Evolutionary conservation across 2,329 filamentous ascomycete genomes (phyloP), one percentile per base, ranked within the genome.

Genomic region (Blastomyces emzantsi): DNA sequence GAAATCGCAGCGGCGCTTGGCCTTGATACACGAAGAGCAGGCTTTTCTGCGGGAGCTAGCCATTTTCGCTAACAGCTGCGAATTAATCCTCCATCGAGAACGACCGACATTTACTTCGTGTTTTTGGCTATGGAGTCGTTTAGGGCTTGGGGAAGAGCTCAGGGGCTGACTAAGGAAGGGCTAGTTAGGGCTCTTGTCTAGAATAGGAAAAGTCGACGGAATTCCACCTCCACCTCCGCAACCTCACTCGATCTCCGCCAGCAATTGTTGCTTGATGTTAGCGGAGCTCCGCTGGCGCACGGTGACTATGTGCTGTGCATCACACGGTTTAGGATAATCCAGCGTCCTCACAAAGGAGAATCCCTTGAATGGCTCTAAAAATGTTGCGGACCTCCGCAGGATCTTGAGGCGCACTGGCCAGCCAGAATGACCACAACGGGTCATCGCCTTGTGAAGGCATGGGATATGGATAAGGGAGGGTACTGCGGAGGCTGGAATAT

Each of bases 1-100:
- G n/a, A 45, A 36, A 47, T 59, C 56, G 36, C 36, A 59, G 22
- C 17, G 36, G 30, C 56, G 56, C 25, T 45, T 59, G 17, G 56
- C 36, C 15, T 45, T 59, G 13, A 59, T 17, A 11, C 36, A 59
- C 15, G 36, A 19, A 41, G 36, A 43, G 36, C 56, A 59, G 17
- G 36, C 30, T 41, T 59, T 59, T 25, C 56, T 59, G 36, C 56
- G 56, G 8, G 56, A 45, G 25, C n/a, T 45, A 36, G 28, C 9
- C 52, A 55, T 55, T 55, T 36, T 9, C 22, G 11, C 22, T 13
- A 51, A 28, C 22, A 17, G 22, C 22, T 28, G 30, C 52, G 28
- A 17, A 55, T 19, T 17, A 36, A 28, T 54, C 52, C 30, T 33
- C 15, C 13, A 33, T 30, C 28, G 19, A n/a, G 28, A 17, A 33